Evolutionary conservation across 169 alveolate genomes (phyloP), one percentile per base, ranked within the genome.

Genomic region (Theileria orientalis): DNA sequence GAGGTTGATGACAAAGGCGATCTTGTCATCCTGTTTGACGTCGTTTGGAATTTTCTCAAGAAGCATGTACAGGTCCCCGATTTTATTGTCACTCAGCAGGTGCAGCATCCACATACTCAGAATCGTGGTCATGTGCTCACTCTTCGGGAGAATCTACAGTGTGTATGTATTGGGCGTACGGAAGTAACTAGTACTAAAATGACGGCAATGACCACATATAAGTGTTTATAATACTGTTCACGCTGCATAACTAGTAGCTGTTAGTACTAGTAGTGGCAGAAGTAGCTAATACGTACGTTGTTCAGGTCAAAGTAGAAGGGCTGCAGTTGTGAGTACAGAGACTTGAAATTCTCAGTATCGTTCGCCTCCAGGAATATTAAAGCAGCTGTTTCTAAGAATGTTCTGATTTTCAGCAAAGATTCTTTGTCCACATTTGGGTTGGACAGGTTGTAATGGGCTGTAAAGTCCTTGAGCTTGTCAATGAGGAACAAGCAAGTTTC

Each of bases 21-120:
- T 82, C 32, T 61, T 80, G 40, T 1, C 49, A 41, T 69, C 78
- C 40, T 3, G 1, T 9, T 66, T 56, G 35, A 80, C 11, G 29
- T 80, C 78, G 27, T 7, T 61, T 0, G 88, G 88, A n/a, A 72
- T 21, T 7, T 76, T 56, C 67, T 88, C 93, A 29, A 88, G 83
- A 13, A 74, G 68, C 90, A 84, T 82, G 79, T 88, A 86, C 60
- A 88, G 78, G 47, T 88, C 93, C 0, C 93, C 91, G 0, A 88
- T 88, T 46, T 84, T 59, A 71, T 88, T 88, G 0, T 83, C 85
- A 3, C 91, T 74, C 25, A 88, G 54, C 63, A 88, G 70, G 56
- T 88, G 85, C 2, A 88, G 54, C 76, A 88, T 11, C 71, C 87
- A 80, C 32, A 84, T 62, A 6, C 93, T 90, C 42, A 88, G 27